These are phyloP conservation scores for Avicennia marina DNA, from an alignment of 257 asterid genomes.

Conservation along the genomic window DNA sequence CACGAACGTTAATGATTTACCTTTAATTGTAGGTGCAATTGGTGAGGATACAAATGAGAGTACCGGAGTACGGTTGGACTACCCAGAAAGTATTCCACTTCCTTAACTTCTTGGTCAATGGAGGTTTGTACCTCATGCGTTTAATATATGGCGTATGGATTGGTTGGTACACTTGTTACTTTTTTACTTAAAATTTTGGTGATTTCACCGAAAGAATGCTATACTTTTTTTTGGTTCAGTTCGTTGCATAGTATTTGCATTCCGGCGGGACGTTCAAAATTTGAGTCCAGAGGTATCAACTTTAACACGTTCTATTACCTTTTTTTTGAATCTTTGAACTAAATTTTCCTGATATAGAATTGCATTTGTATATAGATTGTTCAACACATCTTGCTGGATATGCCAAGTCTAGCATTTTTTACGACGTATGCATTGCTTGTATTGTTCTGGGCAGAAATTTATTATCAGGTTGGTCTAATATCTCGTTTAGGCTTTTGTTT, in stretches of 20 bases:
- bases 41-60: constrained; percentile 88
- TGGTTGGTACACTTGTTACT: not conserved
- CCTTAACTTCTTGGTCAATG: constrained; percentile 90
- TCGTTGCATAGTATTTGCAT: constrained; percentile 67
- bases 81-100: constrained; percentile 98
- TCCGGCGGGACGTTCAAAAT: constrained; percentile 70
- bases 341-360: not conserved
- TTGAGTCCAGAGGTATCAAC: constrained; percentile 75
- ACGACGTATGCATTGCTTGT: constrained; percentile 89
- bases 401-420: constrained; percentile 96
- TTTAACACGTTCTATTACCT: not conserved
- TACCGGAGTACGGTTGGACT: constrained; percentile 98
- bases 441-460: constrained; percentile 96
- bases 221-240: constrained; percentile 35
- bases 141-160: not conserved
- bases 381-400: constrained; percentile 86
- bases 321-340: not conserved
- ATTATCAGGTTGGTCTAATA: constrained; percentile 62
- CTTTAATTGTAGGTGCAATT: constrained; percentile 58
- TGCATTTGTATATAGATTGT: constrained; percentile 48
- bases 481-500: not conserved
- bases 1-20: too few species aligned
- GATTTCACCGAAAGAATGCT: not conserved
- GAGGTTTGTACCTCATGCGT: constrained; percentile 37
- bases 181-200: too few species aligned